A percentile compares a stretch with the other conserved stretches of the same genome.
These are phyloP conservation scores for Ceratobasidium theobromae DNA, from an alignment of 1,284 basidiomycete genomes.

Conservation along the genomic window DNA sequence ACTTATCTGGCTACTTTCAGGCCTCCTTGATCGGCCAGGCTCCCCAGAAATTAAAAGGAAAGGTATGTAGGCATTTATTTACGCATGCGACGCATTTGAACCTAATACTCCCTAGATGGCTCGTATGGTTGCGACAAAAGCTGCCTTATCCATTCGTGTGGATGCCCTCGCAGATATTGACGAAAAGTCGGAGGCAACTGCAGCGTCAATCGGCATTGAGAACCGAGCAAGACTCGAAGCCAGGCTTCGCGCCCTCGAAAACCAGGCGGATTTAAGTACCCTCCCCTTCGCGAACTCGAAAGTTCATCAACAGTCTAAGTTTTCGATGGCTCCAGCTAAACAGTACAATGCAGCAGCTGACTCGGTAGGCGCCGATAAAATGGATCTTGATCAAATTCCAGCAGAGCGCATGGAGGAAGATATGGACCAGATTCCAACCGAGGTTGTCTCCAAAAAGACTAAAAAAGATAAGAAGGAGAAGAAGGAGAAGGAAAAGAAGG, in stretches of 20 bases:
- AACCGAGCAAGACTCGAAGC: constrained; percentile 95
- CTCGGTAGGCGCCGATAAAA: constrained; percentile 45
- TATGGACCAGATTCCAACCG: constrained; percentile 75
- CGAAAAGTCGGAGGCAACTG: constrained; percentile 79
- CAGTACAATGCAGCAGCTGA: constrained; percentile 84
- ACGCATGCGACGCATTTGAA: background rate
- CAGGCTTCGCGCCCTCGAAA: constrained; percentile 85
- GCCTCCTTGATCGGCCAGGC: constrained; percentile 96
- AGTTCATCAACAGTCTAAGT: constrained; percentile 70
- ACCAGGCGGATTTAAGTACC: constrained; percentile 72
- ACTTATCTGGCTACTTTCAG: constrained; percentile 45
- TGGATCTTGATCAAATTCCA: constrained; percentile 23
- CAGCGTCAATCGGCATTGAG: constrained; percentile 86
- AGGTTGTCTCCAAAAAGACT: constrained; percentile 70
- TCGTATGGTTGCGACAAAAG: constrained; percentile 98
- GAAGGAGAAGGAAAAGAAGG: constrained; percentile 64
- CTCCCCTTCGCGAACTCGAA: constrained; percentile 54
- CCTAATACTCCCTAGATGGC: constrained; percentile 70
- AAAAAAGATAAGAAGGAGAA: constrained; percentile 77
- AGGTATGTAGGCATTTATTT: constrained; percentile 53
- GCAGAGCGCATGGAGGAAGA: background rate
- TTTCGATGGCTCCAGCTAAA: constrained; percentile 72
- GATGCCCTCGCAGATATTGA: constrained; percentile 94
- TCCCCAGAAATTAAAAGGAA: constrained; percentile 97
- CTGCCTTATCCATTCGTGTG: constrained; percentile 93